A percentile compares a stretch with the other conserved stretches of the same genome.
These are phyloP conservation scores for Phalaenopsis equestris DNA, from an alignment of 106 monocot species.

Conservation along the genomic window DNA sequence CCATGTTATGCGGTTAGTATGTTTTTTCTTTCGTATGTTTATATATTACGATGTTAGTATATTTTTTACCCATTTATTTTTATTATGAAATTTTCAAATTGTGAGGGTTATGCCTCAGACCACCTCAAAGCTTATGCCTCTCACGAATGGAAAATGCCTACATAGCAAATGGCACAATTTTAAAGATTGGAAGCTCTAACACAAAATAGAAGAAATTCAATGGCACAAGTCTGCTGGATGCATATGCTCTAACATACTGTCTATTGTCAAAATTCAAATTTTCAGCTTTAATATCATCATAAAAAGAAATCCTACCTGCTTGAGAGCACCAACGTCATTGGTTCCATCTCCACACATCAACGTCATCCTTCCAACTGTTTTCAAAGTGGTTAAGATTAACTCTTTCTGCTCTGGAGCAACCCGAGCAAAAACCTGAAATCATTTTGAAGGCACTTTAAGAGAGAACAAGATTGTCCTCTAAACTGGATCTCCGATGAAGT, in stretches of 20 bases:
- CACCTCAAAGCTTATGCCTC: too few species aligned
- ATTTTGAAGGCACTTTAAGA: not conserved
- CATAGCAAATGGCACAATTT: too few species aligned
- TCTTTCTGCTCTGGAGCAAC: constrained; percentile 99
- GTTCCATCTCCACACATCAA: constrained; percentile 99
- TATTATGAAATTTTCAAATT: too few species aligned
- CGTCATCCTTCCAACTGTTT: constrained; percentile 90
- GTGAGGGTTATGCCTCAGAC: too few species aligned
- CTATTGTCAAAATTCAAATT: not conserved
- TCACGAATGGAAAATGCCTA: too few species aligned
- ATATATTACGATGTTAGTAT: too few species aligned
- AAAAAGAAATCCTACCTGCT: constrained; percentile 50
- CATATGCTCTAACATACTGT: not conserved
- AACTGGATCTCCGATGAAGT: not conserved
- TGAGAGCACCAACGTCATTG: constrained; percentile 97
- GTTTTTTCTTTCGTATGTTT: too few species aligned
- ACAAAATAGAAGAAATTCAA: not conserved
- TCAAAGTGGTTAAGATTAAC: constrained; percentile 84
- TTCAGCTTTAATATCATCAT: not conserved
- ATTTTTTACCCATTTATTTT: too few species aligned
- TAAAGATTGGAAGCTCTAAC: not conserved
- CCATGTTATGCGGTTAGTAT: too few species aligned
- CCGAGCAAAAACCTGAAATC: constrained; percentile 82
- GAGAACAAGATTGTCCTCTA: not conserved
- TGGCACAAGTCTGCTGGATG: not conserved